phyloP scores from a whole-genome alignment of 345 rosid genomes.

The Isatis tinctoria region DNA sequence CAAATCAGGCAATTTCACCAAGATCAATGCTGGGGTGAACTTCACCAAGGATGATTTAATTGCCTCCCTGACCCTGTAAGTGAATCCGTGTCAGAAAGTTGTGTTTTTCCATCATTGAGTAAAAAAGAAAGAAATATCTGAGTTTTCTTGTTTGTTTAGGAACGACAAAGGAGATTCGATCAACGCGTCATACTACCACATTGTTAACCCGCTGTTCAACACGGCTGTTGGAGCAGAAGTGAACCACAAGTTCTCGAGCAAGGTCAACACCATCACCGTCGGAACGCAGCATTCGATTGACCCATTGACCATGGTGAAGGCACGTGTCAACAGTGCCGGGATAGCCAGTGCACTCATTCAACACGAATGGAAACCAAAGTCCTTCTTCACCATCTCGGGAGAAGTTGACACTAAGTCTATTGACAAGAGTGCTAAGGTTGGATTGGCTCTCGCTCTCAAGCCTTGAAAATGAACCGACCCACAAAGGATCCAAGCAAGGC shows the following conservation, averaged over 20 bases:
- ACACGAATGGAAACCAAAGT: slow-evolving; percentile 89
- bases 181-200: slow-evolving; percentile 72
- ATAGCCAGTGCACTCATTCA: slow-evolving; percentile 72
- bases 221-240: slow-evolving; percentile 87
- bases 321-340: slow-evolving; percentile 70
- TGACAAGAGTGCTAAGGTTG: slow-evolving; percentile 82
- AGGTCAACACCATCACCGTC: slow-evolving; percentile 62
- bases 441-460: slow-evolving; percentile 83
- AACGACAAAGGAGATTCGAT: slow-evolving; percentile 72
- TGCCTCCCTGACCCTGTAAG: slow-evolving; percentile 74
- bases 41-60: slow-evolving; percentile 63
- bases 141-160: slow-evolving; percentile 36
- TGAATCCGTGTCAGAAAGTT: not conserved
- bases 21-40: slow-evolving; percentile 76
- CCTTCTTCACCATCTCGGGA: slow-evolving; percentile 67
- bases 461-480: slow-evolving; percentile 35
- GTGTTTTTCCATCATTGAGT: not conserved
- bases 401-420: slow-evolving; percentile 87
- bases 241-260: slow-evolving; percentile 66
- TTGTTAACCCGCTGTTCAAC: slow-evolving; percentile 50
- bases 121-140: not conserved
- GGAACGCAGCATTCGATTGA: slow-evolving; percentile 76
- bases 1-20: slow-evolving; percentile 67
- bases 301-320: slow-evolving; percentile 75
- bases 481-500: not conserved